These are phyloP conservation scores for Tricholoma furcatifolium DNA, from an alignment of 768 basidiomycete genomes.

Conservation along the genomic window DNA sequence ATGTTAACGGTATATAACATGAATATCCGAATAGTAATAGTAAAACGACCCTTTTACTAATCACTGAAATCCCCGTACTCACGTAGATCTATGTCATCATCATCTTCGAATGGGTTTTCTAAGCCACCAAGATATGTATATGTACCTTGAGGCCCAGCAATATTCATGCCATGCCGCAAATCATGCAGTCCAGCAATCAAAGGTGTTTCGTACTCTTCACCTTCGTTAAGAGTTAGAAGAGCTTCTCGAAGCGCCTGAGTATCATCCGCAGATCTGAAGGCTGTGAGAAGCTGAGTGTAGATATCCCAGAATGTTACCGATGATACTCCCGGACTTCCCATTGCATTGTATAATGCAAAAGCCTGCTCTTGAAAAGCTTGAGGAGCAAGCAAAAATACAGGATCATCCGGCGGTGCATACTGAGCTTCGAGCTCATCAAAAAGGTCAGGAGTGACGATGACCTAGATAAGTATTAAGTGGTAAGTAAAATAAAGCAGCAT, in stretches of 20 bases:
- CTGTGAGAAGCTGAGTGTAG: conserved; percentile 6
- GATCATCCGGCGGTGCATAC: conserved; percentile 18
- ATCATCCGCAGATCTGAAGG: neutral
- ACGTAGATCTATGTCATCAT: neutral
- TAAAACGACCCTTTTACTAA: neutral
- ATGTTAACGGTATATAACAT: neutral
- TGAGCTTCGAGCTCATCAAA: conserved; percentile 14
- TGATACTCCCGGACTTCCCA: conserved; percentile 13
- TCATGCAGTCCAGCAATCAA: conserved; percentile 11
- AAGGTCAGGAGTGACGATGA: conserved; percentile 14
- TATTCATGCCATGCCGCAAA: conserved; percentile 12
- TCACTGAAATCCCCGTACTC: conserved; percentile 7
- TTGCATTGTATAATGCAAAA: conserved; percentile 6
- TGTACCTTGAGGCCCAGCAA: conserved; percentile 7
- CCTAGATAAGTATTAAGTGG: conserved; percentile 2
- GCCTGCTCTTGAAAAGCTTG: conserved; percentile 12
- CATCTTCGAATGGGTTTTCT: conserved; percentile 2
- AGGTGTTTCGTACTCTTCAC: no score
- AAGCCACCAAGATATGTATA: conserved; percentile 9
- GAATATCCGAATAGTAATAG: neutral
- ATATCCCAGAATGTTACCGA: conserved; percentile 12
- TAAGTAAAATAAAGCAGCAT: neutral
- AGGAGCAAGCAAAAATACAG: conserved; percentile 20
- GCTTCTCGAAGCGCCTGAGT: neutral
- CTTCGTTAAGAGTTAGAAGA: no score